A percentile compares a stretch with the other conserved stretches of the same genome.
Conservation (phyloP, 2,329 filamentous ascomycete genomes). For the Pezicula carpinea region DNA sequence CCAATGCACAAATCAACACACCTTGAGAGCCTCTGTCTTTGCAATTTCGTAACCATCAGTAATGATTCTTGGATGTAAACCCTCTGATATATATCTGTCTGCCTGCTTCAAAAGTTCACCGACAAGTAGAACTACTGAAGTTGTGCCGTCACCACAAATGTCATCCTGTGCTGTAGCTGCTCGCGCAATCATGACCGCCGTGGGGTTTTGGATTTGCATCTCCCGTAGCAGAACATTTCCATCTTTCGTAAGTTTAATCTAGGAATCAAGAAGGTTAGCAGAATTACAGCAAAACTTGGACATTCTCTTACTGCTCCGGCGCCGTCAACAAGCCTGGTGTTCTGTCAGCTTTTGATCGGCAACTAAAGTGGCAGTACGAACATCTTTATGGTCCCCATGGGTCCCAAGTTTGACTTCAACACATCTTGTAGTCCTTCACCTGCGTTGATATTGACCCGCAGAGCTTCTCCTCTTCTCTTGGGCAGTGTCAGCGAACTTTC, state of each 20-base stretch:
- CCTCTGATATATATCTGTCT: constrained; percentile 91
- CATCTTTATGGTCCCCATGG: constrained; percentile 95
- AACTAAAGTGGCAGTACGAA: constrained; percentile 31
- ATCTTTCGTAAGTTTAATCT: constrained; percentile 99
- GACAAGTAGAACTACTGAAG: constrained; percentile 89
- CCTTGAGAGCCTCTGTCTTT: constrained; percentile 87
- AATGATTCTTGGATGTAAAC: constrained; percentile 93
- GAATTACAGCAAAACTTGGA: not conserved
- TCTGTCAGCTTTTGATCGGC: constrained; percentile 18
- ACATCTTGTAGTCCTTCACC: constrained; percentile 93
- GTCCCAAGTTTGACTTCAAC: constrained; percentile 91
- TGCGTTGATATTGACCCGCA: constrained; percentile 93
- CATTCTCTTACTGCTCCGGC: constrained; percentile 54
- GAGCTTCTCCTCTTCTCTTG: constrained; percentile 91
- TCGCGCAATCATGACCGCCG: constrained; percentile 77
- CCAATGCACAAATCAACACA: constrained; percentile 29
- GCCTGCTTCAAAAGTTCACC: constrained; percentile 98
- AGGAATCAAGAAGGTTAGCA: constrained; percentile 7
- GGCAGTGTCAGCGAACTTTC: constrained; percentile 26
- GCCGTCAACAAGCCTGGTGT: constrained; percentile 60
- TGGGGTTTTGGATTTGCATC: constrained; percentile 98
- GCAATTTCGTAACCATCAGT: constrained; percentile 97
- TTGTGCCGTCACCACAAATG: constrained; percentile 96
- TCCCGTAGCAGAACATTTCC: constrained; percentile 79
- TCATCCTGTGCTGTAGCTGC: constrained; percentile 97